Conservation (phyloP, 305 asterid genomes). For the Fraxinus albicans region DNA sequence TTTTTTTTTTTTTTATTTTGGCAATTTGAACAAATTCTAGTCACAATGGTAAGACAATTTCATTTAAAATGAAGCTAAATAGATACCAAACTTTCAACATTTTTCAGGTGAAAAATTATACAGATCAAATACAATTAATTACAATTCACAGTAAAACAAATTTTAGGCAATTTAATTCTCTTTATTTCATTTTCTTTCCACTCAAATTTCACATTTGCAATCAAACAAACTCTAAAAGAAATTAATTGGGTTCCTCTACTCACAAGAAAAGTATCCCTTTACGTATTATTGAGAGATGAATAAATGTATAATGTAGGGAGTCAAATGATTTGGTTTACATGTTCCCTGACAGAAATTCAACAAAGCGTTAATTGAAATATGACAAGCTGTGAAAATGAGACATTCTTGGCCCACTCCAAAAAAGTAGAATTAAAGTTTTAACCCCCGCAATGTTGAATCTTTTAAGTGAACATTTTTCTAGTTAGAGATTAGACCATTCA, state of each 20-base stretch:
- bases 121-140: no score
- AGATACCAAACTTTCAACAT: no score
- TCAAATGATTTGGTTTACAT: conserved; percentile 51
- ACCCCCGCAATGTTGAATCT: not conserved
- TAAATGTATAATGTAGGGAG: conserved; percentile 29
- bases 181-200: no score
- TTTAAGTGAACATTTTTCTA: not conserved
- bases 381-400: conserved; percentile 23
- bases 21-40: no score
- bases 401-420: conserved; percentile 37
- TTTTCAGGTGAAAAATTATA: no score
- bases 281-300: conserved; percentile 20
- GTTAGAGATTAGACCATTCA: not conserved
- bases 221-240: not conserved
- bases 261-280: conserved; percentile 61
- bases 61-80: no score
- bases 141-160: no score
- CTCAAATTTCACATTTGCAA: no score
- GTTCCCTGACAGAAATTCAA: conserved; percentile 48
- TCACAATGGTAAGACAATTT: no score
- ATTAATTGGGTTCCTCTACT: conserved; percentile 51
- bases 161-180: no score
- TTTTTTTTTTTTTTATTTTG: no score
- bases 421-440: not conserved
- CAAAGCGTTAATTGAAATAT: conserved; percentile 38